A percentile compares a stretch with the other conserved stretches of the same genome.
Conservation (phyloP, 768 basidiomycete species). For the Boletus coccyginus region DNA sequence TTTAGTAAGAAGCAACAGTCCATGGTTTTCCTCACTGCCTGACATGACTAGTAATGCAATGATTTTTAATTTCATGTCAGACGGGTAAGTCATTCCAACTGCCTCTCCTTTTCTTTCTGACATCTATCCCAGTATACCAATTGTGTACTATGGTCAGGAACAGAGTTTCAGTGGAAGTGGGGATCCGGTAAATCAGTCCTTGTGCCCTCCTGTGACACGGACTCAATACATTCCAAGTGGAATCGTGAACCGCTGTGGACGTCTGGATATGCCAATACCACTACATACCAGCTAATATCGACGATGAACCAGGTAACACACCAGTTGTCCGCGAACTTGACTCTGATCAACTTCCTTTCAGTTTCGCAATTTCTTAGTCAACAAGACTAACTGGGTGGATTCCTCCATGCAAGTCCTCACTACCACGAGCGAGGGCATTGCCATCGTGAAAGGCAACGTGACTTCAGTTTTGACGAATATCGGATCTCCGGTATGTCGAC, state of each 20-base stretch:
- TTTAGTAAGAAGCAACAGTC: slow-evolving; percentile 45
- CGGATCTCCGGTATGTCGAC: slow-evolving; percentile 57
- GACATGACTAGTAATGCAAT: slow-evolving; percentile 59
- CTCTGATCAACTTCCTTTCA: slow-evolving; percentile 18
- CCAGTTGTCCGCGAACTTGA: not conserved
- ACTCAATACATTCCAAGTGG: slow-evolving; percentile 36
- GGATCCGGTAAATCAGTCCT: slow-evolving; percentile 54
- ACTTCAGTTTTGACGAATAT: slow-evolving; percentile 67
- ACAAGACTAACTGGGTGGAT: slow-evolving; percentile 47
- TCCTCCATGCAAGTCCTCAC: slow-evolving; percentile 52
- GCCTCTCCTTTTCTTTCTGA: not conserved
- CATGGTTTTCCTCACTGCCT: not conserved
- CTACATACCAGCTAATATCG: slow-evolving; percentile 55
- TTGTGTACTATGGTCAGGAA: slow-evolving; percentile 82
- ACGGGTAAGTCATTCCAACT: slow-evolving; percentile 41
- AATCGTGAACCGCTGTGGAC: slow-evolving; percentile 80
- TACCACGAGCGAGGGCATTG: slow-evolving; percentile 49
- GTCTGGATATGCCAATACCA: slow-evolving; percentile 58
- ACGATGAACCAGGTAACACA: slow-evolving; percentile 54
- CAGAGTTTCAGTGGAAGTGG: slow-evolving; percentile 60
- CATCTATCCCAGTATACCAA: slow-evolving; percentile 51
- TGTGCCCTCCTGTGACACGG: not conserved
- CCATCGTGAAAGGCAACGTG: slow-evolving; percentile 61
- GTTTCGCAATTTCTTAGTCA: slow-evolving; percentile 68
- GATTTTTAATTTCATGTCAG: slow-evolving; percentile 71